Conservation (phyloP, 805 yeast species). For the Pichia occidentalis region DNA sequence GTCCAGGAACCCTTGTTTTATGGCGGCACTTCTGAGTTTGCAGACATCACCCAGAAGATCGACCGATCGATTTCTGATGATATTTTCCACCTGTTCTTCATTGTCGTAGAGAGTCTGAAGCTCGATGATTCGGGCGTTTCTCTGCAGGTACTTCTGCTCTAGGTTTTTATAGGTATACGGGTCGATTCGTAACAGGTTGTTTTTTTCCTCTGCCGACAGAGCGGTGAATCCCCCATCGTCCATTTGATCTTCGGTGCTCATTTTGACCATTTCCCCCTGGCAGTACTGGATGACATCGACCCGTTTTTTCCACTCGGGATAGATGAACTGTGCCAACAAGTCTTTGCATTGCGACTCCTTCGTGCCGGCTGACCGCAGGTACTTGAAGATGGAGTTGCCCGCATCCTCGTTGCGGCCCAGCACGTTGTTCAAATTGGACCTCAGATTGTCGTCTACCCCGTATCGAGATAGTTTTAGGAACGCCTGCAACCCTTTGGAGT, state of each 20-base stretch:
- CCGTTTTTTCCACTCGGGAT: conserved; percentile 43
- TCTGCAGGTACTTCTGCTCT: conserved; percentile 25
- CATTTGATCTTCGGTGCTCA: conserved; percentile 19
- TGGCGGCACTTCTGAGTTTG: conserved; percentile 11
- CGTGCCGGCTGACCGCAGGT: conserved; percentile 7
- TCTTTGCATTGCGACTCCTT: conserved; percentile 29
- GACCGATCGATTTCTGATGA: conserved; percentile 32
- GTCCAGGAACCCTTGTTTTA: conserved; percentile 15
- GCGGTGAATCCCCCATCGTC: conserved; percentile 10
- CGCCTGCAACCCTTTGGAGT: conserved; percentile 29
- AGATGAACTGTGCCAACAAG: conserved; percentile 33
- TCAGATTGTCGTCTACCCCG: conserved; percentile 41
- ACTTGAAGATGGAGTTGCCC: conserved; percentile 20
- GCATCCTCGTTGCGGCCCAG: conserved; percentile 26
- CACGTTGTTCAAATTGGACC: conserved; percentile 36
- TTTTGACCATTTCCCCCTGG: conserved; percentile 24
- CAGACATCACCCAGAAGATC: conserved; percentile 34
- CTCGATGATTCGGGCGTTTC: conserved; percentile 25
- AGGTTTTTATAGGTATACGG: conserved; percentile 44
- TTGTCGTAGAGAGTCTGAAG: conserved; percentile 34
- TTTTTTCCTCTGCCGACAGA: conserved; percentile 19
- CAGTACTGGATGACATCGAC: conserved; percentile 37
- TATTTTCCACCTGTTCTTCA: conserved; percentile 36
- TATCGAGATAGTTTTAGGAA: conserved; percentile 33
- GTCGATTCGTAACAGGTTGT: conserved; percentile 34